Base-by-base conservation (phyloP, 2,329 filamentous ascomycete genomes). In the Phaeosphaeriaceae sp. region DNA sequence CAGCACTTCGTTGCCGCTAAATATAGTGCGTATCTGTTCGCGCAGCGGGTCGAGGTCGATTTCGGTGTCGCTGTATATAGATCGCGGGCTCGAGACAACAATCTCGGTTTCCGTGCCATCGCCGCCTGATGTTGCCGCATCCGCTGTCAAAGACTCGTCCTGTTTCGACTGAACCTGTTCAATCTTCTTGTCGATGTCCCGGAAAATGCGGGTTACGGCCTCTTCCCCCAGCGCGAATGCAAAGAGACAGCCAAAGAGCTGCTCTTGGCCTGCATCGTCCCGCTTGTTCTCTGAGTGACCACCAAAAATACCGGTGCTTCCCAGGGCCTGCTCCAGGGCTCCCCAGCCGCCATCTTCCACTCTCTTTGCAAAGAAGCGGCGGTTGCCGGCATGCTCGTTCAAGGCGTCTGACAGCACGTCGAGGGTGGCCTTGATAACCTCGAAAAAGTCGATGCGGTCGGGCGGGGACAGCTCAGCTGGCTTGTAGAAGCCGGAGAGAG, bases 201-300 rank as follows among this genome's bases (percentile, higher is more conserved):
- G 77, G 73, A 92, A 95, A 50, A 95, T 82, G 55, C 86, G 82
- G 54, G 90, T 87, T 59, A 94, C 83, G 47, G 88, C 86, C 71
- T 93, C 88, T 74, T 97, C 91, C 55, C 93, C 91, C 52, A 97
- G 79, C 1, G 91, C 89, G 78, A 96, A 94, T 5, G 91, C 87
- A 51, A 97, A 83, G 9, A 97, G 85, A 67, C 90, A 89, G 26
- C 93, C 93, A 78, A 96, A 96, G 3, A 96, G 84, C 76, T 94
- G 90, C 67, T 96, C 91, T 47, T 77, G 74, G 40, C 74, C 77
- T 13, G 71, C 71, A 64, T 77, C 70, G 60, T 79, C 75, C 28
- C 68, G 72, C 42, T 57, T 70, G 57, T 63, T 74, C 23, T 70
- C 61, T 42, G 73, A 72, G 51, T 75, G 73, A 17, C 70, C 66